Base-by-base conservation (phyloP, 371 early-diverging fungal genomes). In the Actinomortierella wolfii region DNA sequence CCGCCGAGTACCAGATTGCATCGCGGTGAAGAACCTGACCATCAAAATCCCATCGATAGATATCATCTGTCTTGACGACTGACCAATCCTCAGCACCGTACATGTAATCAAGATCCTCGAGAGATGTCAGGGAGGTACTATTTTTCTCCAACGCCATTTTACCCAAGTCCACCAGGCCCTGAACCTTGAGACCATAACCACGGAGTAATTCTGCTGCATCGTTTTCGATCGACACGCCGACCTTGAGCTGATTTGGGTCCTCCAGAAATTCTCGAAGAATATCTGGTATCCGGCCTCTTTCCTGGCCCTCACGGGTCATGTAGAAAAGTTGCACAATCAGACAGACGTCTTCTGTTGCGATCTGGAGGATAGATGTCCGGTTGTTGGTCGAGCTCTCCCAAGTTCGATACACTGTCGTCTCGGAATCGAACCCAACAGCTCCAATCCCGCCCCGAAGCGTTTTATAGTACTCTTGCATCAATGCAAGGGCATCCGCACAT, bases 1-100 rank as follows among this genome's bases (percentile, higher is more conserved):
- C 66, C 54, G 74, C 74, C 3, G 74, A 67, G 40, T 73, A 73
- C 74, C 74, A 73, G 23, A 63, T 23, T 63, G 67, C 66, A 18
- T 42, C 46, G 1, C 56, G 57, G 2, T 66, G 43, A 41, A 66
- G 18, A 0, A 23, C 42, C 47, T 29, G 46, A 1, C 18, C 21
- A 40, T 73, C 67, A 67, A 67, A 73, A 23, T 73, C 49, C 63
- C 74, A 73, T 26, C 52, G 42, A 3, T 66, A 40, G 26, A 73
- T 44, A 2, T 57, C 55, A 24, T 50, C 56, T 14, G 67, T 66
- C 43, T 73, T 73, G 61, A 62, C 28, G 8, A 73, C 67, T 34
- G 66, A 67, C 25, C 74, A 59, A 1, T 67, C 74, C 9, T 67
- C 62, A 1, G 54, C 46, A 24, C 74, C 74, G 46, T 49, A 73